These are phyloP conservation scores for Apiospora malaysiana DNA, from an alignment of 2,329 filamentous ascomycete species.

Conservation along the genomic window DNA sequence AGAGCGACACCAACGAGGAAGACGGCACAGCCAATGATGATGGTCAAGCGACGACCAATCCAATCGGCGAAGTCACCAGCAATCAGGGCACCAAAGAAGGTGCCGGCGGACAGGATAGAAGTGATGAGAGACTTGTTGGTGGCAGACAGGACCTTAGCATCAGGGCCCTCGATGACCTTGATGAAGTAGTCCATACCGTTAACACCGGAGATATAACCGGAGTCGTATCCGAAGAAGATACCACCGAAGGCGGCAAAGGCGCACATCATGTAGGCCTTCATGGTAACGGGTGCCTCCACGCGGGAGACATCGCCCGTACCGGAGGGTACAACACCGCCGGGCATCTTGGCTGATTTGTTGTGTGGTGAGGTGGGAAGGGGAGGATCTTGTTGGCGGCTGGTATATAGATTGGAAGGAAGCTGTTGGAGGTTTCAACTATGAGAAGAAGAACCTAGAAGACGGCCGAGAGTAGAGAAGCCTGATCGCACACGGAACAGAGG, in stretches of 20 bases:
- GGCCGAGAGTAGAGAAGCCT: slow-evolving; percentile 14
- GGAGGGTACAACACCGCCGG: slow-evolving; percentile 36
- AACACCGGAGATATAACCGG: slow-evolving; percentile 57
- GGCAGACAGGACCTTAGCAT: slow-evolving; percentile 42
- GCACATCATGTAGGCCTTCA: slow-evolving; percentile 72
- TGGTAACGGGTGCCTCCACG: slow-evolving; percentile 72
- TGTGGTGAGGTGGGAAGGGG: not conserved
- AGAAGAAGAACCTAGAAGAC: slow-evolving; percentile 9
- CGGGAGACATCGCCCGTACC: slow-evolving; percentile 59
- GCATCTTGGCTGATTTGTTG: slow-evolving; percentile 31
- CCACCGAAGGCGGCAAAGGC: slow-evolving; percentile 74
- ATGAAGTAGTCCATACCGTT: slow-evolving; percentile 46
- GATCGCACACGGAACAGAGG: slow-evolving; percentile 19
- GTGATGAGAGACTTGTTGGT: slow-evolving; percentile 64
- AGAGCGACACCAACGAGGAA: slow-evolving; percentile 73
- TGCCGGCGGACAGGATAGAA: slow-evolving; percentile 78
- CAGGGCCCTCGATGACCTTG: slow-evolving; percentile 40
- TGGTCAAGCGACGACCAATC: slow-evolving; percentile 74
- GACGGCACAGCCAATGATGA: slow-evolving; percentile 73
- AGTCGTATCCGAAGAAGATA: slow-evolving; percentile 82
- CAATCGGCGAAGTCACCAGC: slow-evolving; percentile 79
- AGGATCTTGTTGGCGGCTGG: slow-evolving; percentile 1
- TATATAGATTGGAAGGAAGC: not conserved
- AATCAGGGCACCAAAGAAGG: slow-evolving; percentile 79
- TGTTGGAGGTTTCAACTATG: not conserved